Conservation (phyloP, 352 stramenopile genomes). For the Pythium brassicae region DNA sequence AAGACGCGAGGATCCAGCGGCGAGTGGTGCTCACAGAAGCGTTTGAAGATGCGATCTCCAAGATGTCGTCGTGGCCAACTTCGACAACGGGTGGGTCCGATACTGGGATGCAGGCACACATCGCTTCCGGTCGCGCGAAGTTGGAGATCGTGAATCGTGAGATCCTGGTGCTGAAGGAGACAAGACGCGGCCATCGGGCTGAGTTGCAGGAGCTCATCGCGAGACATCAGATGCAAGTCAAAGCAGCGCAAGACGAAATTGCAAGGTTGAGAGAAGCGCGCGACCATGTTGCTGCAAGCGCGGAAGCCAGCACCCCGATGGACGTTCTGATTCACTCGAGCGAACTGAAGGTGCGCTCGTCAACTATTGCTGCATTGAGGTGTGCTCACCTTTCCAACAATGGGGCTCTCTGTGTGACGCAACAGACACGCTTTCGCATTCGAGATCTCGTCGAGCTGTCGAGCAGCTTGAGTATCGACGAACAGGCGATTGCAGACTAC, state of each 20-base stretch:
- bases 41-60: constrained; percentile 30
- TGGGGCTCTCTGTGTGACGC: constrained; percentile 1
- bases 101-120: constrained; percentile 13
- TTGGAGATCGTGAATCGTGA: constrained; percentile 28
- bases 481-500: constrained; percentile 30
- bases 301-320: constrained; percentile 30
- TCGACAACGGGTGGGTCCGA: constrained; percentile 4
- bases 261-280: constrained; percentile 28
- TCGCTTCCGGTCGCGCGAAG: constrained; percentile 23
- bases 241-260: constrained; percentile 30
- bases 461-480: constrained; percentile 27
- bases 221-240: constrained; percentile 24
- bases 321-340: constrained; percentile 38
- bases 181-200: constrained; percentile 1
- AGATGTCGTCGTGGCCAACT: constrained; percentile 32
- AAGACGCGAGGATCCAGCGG: constrained; percentile 18
- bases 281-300: constrained; percentile 6
- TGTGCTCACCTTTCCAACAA: background rate
- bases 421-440: constrained; percentile 35
- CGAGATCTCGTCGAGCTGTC: constrained; percentile 32
- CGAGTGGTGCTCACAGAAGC: constrained; percentile 28
- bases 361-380: background rate
- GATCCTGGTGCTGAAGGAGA: constrained; percentile 15
- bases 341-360: constrained; percentile 50
- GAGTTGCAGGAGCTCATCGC: constrained; percentile 13